phyloP scores from a whole-genome alignment of 257 asterid genomes.

The Plantago major region DNA sequence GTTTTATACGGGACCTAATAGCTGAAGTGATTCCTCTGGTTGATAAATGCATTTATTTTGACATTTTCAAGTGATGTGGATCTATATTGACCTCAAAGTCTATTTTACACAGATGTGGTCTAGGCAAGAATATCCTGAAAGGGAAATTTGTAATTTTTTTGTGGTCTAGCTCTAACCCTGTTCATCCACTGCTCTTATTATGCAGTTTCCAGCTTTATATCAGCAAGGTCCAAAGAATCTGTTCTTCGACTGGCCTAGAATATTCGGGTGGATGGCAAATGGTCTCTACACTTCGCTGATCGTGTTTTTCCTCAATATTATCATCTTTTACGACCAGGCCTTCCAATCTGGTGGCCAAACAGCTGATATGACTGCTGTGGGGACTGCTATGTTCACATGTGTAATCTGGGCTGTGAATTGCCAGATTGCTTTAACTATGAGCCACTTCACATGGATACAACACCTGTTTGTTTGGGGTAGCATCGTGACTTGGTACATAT shows the following conservation, averaged over 20 bases:
- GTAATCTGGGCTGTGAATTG: conserved; percentile 83
- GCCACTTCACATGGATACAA: conserved; percentile 96
- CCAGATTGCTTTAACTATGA: conserved; percentile 83
- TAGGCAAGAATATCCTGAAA: too few relatives aligned
- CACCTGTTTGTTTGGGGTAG: conserved; percentile 77
- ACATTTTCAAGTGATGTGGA: too few relatives aligned
- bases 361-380: conserved; percentile 77
- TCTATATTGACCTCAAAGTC: too few relatives aligned
- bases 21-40: too few relatives aligned
- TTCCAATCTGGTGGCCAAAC: conserved; percentile 86
- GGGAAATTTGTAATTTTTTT: not conserved
- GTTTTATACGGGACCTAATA: not conserved
- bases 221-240: conserved; percentile 92
- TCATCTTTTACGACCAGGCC: conserved; percentile 78
- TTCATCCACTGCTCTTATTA: not conserved
- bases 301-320: conserved; percentile 67
- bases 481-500: conserved; percentile 65
- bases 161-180: not conserved
- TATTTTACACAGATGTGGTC: too few relatives aligned
- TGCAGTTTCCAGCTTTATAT: conserved; percentile 93
- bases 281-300: conserved; percentile 76
- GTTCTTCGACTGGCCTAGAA: conserved; percentile 85
- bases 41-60: too few relatives aligned
- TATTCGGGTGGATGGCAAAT: conserved; percentile 92
- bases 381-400: conserved; percentile 93